Percentiles rank a stretch among this genome's conserved stretches.
Conservation (phyloP, 768 basidiomycete genomes). For the Russula sp. region DNA sequence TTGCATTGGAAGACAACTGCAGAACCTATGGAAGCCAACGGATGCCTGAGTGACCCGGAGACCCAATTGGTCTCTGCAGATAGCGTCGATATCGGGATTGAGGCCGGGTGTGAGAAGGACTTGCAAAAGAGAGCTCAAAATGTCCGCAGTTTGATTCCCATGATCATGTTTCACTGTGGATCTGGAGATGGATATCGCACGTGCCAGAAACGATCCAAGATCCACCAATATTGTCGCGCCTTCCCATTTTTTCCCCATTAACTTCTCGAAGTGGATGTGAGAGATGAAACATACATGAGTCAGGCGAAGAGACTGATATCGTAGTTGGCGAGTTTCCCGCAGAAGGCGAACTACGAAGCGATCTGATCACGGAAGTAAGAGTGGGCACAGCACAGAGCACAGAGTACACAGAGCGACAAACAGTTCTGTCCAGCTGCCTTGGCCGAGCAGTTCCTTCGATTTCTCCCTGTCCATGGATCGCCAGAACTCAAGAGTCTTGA, state of each 20-base stretch:
- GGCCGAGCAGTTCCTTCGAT: constrained; percentile 61
- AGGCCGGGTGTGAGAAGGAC: constrained; percentile 62
- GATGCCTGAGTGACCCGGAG: constrained; percentile 33
- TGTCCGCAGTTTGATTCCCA: constrained; percentile 39
- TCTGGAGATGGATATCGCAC: constrained; percentile 14
- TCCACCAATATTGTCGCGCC: constrained; percentile 30
- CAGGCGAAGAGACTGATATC: constrained; percentile 13
- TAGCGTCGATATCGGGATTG: constrained; percentile 59
- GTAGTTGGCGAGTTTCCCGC: not conserved
- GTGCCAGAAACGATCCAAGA: constrained; percentile 23
- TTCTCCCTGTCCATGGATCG: constrained; percentile 72
- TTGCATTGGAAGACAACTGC: constrained; percentile 1
- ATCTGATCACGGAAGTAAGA: constrained; percentile 5
- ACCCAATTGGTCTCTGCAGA: constrained; percentile 54
- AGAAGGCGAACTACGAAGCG: not conserved
- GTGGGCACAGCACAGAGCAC: not conserved
- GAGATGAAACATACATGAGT: constrained; percentile 22
- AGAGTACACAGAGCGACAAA: constrained; percentile 29
- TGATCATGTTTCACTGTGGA: constrained; percentile 2
- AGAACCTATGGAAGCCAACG: constrained; percentile 46
- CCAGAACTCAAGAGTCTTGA: constrained; percentile 75
- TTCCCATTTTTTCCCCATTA: not conserved
- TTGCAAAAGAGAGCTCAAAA: constrained; percentile 55
- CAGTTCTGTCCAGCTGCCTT: constrained; percentile 73
- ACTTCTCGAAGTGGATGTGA: not conserved